phyloP scores from a whole-genome alignment of 371 early-diverging fungal genomes.

The Circinella umbellata region DNA sequence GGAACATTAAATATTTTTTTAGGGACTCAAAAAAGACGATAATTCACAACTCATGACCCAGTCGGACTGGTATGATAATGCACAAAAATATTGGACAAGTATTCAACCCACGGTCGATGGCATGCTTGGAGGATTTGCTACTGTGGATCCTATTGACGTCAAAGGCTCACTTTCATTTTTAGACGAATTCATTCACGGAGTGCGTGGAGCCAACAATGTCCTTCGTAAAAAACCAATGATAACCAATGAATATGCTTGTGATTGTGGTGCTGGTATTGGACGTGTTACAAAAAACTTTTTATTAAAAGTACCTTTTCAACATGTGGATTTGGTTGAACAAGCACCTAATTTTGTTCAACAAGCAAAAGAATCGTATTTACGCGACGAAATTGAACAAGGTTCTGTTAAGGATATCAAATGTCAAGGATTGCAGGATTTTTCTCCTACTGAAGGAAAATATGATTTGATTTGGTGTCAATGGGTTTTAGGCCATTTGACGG shows the following conservation, averaged over 20 bases:
- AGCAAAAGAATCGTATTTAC: constrained; percentile 65
- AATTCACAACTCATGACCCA: constrained; percentile 34
- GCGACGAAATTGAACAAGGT: constrained; percentile 56
- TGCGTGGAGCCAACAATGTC: constrained; percentile 29
- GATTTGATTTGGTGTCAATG: constrained; percentile 97
- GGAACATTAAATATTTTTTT: not conserved
- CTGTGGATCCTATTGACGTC: constrained; percentile 76
- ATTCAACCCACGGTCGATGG: constrained; percentile 81
- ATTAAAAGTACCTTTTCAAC: constrained; percentile 68
- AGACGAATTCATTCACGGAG: constrained; percentile 57
- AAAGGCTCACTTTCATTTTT: constrained; percentile 74
- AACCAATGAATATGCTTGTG: constrained; percentile 57
- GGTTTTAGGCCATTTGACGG: constrained; percentile 88
- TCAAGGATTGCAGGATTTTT: constrained; percentile 84
- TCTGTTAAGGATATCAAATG: constrained; percentile 67
- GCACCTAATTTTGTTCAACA: constrained; percentile 74
- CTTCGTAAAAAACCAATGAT: constrained; percentile 32
- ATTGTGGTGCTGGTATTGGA: constrained; percentile 96
- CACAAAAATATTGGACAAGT: constrained; percentile 85
- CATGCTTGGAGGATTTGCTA: constrained; percentile 88
- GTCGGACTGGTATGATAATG: constrained; percentile 83
- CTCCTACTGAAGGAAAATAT: constrained; percentile 75
- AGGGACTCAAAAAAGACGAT: constrained; percentile 29
- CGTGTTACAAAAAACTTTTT: constrained; percentile 90
- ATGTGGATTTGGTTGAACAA: constrained; percentile 92